Evolutionary conservation across 2,329 filamentous ascomycete genomes (phyloP).

Genomic region (Nothopassalora personata): DNA sequence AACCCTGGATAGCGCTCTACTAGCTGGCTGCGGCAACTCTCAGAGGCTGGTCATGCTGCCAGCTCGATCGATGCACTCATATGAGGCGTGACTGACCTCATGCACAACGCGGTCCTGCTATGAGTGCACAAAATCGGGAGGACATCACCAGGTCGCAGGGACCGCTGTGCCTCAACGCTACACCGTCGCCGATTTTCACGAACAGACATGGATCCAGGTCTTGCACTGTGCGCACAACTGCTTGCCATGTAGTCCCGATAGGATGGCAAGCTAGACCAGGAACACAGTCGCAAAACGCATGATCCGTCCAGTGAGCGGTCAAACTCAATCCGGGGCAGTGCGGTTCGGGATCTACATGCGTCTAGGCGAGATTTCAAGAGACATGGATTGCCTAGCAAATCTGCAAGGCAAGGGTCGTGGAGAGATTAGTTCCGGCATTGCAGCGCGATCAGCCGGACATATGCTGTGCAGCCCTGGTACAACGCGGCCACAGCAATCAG

Average conservation of each 20-base stretch:
- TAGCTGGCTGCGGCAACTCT: not conserved
- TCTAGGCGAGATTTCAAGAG: slow-evolving; percentile 13
- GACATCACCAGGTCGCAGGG: slow-evolving; percentile 4
- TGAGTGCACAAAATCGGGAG: not conserved
- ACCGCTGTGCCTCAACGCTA: not conserved
- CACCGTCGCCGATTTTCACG: not conserved
- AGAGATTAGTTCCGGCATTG: slow-evolving; percentile 1
- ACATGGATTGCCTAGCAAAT: slow-evolving; percentile 2
- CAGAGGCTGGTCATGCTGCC: slow-evolving; percentile 5
- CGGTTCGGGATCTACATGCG: slow-evolving; percentile 14
- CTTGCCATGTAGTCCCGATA: not conserved
- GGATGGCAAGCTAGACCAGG: slow-evolving; percentile 7
- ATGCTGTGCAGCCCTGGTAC: slow-evolving; percentile 7
- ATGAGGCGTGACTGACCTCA: not conserved
- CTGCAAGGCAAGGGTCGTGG: slow-evolving; percentile 16
- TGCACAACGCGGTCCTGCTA: not conserved
- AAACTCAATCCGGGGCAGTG: slow-evolving; percentile 15
- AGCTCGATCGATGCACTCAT: not conserved
- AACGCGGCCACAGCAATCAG: not conserved
- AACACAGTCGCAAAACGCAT: slow-evolving; percentile 6
- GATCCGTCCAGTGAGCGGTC: slow-evolving; percentile 11
- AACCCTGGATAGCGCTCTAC: not conserved
- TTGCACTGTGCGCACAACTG: not conserved
- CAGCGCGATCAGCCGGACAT: slow-evolving; percentile 13
- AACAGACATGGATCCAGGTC: slow-evolving; percentile 2